These are phyloP conservation scores for Claviceps fusiformis DNA, from an alignment of 2,329 filamentous ascomycete species.

Conservation along the genomic window DNA sequence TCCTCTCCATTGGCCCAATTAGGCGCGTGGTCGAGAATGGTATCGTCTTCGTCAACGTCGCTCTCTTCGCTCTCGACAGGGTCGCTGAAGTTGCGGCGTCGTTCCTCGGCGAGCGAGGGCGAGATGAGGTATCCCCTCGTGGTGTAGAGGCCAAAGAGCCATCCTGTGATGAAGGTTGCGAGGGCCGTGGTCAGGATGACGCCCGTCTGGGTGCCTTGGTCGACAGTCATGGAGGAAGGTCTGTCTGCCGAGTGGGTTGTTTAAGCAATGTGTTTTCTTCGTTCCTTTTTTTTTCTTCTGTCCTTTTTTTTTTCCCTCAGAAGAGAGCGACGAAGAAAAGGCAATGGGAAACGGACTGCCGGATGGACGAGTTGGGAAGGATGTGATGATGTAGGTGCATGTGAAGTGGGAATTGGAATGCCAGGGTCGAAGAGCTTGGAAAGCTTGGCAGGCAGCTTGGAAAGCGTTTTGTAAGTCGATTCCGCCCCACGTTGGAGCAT, in stretches of 20 bases:
- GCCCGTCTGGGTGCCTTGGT: conserved; percentile 28
- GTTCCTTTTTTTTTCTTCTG: too few relatives aligned
- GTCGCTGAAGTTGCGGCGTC: conserved; percentile 41
- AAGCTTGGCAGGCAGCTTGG: neutral
- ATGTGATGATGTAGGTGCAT: neutral
- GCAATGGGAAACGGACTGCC: neutral
- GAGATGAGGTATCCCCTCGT: conserved; percentile 46
- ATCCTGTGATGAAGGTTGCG: conserved; percentile 61
- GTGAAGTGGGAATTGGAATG: neutral
- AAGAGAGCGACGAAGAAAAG: neutral
- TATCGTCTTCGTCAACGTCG: conserved; percentile 48
- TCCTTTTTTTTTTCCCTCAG: too few relatives aligned
- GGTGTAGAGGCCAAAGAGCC: conserved; percentile 67
- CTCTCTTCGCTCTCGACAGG: conserved; percentile 57
- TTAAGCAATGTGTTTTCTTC: neutral
- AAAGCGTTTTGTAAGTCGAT: too few relatives aligned
- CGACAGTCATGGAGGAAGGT: conserved; percentile 1
- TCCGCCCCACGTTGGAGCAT: neutral
- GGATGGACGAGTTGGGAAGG: neutral
- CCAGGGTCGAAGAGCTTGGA: too few relatives aligned
- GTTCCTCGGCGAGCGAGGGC: conserved; percentile 41
- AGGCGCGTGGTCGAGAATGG: conserved; percentile 49
- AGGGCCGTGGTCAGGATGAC: conserved; percentile 62
- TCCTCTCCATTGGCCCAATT: conserved; percentile 52
- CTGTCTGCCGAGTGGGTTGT: too few relatives aligned